These are phyloP conservation scores for Exserohilum rostratum DNA, from an alignment of 2,329 filamentous ascomycete species.

Conservation along the genomic window DNA sequence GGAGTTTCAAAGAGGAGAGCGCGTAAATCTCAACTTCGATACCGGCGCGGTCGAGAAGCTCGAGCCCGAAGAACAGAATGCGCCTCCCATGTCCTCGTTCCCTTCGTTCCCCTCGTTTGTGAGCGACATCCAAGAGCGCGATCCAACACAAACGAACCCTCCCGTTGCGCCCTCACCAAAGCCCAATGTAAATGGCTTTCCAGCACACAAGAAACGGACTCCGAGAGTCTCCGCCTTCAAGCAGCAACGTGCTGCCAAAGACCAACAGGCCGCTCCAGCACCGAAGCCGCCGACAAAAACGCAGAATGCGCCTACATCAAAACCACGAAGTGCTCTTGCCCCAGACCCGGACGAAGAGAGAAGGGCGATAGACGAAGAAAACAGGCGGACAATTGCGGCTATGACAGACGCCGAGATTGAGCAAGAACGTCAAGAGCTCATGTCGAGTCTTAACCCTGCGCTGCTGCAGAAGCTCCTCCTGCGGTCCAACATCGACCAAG, in stretches of 20 bases:
- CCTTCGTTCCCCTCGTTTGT: conserved; percentile 57
- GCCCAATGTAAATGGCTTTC: conserved; percentile 72
- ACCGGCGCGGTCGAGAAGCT: conserved; percentile 57
- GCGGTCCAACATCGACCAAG: conserved; percentile 76
- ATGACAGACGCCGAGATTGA: conserved; percentile 87
- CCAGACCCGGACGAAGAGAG: conserved; percentile 63
- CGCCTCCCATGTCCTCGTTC: conserved; percentile 22
- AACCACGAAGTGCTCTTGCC: conserved; percentile 18
- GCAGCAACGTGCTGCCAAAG: conserved; percentile 60
- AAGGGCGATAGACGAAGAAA: conserved; percentile 80
- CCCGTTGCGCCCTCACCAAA: conserved; percentile 68
- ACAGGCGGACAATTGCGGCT: conserved; percentile 70
- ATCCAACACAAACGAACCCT: conserved; percentile 64
- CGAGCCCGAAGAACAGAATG: conserved; percentile 26
- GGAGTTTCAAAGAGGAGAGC: conserved; percentile 62
- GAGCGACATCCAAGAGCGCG: conserved; percentile 80
- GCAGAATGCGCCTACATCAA: conserved; percentile 18
- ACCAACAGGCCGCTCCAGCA: conserved; percentile 21
- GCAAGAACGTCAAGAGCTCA: conserved; percentile 78
- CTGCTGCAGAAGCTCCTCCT: conserved; percentile 78
- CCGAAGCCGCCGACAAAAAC: conserved; percentile 12
- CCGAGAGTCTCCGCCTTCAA: conserved; percentile 77
- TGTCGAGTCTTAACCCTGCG: conserved; percentile 74
- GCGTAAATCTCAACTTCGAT: conserved; percentile 66
- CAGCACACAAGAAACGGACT: conserved; percentile 80